Conservation (phyloP, 1,284 basidiomycete species). For the Ustilago nuda region DNA sequence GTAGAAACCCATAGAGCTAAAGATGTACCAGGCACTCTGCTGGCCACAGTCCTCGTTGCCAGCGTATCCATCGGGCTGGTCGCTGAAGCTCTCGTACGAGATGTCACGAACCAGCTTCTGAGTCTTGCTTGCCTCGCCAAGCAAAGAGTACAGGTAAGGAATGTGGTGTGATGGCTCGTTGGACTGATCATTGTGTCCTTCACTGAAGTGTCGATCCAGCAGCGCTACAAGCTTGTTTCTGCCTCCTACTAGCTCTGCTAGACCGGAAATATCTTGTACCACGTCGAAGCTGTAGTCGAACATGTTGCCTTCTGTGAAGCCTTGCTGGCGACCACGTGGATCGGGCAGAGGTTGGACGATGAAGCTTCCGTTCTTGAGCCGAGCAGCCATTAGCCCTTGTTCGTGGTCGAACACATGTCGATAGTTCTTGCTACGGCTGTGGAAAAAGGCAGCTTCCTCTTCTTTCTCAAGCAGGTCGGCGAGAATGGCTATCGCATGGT, state of each 20-base stretch:
- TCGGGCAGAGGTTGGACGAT: constrained; percentile 42
- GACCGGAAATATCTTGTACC: constrained; percentile 74
- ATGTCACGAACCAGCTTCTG: constrained; percentile 80
- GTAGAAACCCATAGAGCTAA: constrained; percentile 82
- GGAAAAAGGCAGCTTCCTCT: constrained; percentile 73
- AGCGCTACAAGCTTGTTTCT: constrained; percentile 76
- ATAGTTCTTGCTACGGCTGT: constrained; percentile 74
- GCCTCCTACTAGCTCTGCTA: constrained; percentile 78
- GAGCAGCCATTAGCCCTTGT: constrained; percentile 84
- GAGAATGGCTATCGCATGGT: constrained; percentile 78
- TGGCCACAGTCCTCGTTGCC: constrained; percentile 91
- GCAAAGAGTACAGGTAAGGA: constrained; percentile 81
- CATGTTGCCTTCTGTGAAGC: constrained; percentile 86
- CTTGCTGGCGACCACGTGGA: constrained; percentile 77
- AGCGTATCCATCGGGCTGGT: constrained; percentile 76
- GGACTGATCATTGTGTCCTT: constrained; percentile 83
- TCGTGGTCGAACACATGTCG: constrained; percentile 78
- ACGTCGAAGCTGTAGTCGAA: constrained; percentile 52
- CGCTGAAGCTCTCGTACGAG: constrained; percentile 76
- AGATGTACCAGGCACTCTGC: constrained; percentile 88
- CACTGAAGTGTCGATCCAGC: constrained; percentile 81
- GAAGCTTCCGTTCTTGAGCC: constrained; percentile 75
- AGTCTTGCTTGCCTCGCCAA: constrained; percentile 77
- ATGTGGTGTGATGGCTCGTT: constrained; percentile 86
- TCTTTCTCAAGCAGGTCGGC: constrained; percentile 74